Evolutionary conservation across 148 eudicot species (phyloP), one percentile per base, ranked within the genome.

Genomic region (Diospyros lotus): DNA sequence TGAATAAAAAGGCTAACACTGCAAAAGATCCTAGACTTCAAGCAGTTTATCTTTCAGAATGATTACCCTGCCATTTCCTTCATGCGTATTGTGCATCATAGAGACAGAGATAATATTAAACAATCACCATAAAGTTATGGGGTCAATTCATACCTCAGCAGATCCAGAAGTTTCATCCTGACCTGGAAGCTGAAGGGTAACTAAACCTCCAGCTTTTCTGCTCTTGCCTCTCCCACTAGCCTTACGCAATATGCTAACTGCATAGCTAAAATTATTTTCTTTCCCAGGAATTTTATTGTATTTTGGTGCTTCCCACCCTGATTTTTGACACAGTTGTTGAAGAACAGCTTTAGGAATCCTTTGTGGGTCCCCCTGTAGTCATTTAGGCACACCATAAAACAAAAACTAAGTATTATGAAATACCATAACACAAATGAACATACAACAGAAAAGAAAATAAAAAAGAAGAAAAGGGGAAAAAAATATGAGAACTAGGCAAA

Each of bases 221-320:
- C 84, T 91, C 87, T 95, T 95, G 73, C 99, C 99, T 84, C 97
- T 90, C 71, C 99, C 98, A 60, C 91, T 90, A 79, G 99, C 89
- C 85, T 93, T 95, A 55, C 97, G 91, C 84, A 95, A 51, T 65
- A 93, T 84, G 69, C 90, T 93, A 44, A 95, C 88, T 66, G 91
- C 76, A 77, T 93, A 95, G 75, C 79, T 80, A 48, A 82, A 78
- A 74, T 78, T 85, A 65, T 79, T 80, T 71, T 86, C 87, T 82
- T 77, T 90, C 73, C 82, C 87, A 74, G 73, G 86, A 76, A 85
- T 77, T 85, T 89, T 92, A 77, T 82, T 80, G 77, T 85, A 95
- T 80, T 90, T 95, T 46, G 98, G 98, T 72, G 98, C 89, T 63
- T 86, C 98, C 98, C 98, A 95, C 40, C 94, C 97, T 73, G 88